Evolutionary conservation across 2,329 filamentous ascomycete species (phyloP).

Genomic region (Xylariaceae sp.): DNA sequence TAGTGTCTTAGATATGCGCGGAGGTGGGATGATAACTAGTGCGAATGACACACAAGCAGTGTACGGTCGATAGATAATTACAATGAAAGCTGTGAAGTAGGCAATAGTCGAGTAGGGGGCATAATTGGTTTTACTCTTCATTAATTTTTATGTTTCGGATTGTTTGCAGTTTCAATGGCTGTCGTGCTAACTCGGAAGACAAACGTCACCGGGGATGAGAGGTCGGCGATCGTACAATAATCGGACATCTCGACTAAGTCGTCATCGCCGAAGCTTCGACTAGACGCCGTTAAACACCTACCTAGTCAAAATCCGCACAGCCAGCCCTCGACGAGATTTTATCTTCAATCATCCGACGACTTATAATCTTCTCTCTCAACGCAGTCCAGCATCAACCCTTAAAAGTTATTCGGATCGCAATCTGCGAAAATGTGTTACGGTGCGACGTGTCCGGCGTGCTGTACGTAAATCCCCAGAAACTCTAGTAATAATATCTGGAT

Average conservation of each 20-base stretch:
- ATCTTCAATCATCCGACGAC: neutral
- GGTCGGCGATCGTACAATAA: conserved; percentile 21
- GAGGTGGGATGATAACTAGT: too few relatives aligned
- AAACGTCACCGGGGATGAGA: neutral
- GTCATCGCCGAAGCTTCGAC: conserved; percentile 23
- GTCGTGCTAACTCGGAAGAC: neutral
- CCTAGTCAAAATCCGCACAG: neutral
- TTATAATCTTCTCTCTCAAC: too few relatives aligned
- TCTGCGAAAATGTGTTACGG: conserved; percentile 31
- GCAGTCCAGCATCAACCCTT: too few relatives aligned
- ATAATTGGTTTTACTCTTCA: too few relatives aligned
- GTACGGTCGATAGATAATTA: too few relatives aligned
- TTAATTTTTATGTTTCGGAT: too few relatives aligned
- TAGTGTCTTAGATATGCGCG: too few relatives aligned
- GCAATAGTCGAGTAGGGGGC: too few relatives aligned
- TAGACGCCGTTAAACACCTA: conserved; percentile 16
- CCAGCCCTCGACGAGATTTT: neutral
- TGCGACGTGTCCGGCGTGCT: conserved; percentile 29
- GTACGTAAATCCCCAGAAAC: conserved; percentile 11
- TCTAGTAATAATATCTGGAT: too few relatives aligned
- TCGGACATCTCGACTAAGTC: conserved; percentile 16
- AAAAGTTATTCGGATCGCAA: neutral
- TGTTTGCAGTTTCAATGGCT: neutral
- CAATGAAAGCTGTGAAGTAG: too few relatives aligned
- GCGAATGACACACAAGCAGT: too few relatives aligned